phyloP scores from a whole-genome alignment of 2,329 filamentous ascomycete species.

The Trichoderma hamatum region DNA sequence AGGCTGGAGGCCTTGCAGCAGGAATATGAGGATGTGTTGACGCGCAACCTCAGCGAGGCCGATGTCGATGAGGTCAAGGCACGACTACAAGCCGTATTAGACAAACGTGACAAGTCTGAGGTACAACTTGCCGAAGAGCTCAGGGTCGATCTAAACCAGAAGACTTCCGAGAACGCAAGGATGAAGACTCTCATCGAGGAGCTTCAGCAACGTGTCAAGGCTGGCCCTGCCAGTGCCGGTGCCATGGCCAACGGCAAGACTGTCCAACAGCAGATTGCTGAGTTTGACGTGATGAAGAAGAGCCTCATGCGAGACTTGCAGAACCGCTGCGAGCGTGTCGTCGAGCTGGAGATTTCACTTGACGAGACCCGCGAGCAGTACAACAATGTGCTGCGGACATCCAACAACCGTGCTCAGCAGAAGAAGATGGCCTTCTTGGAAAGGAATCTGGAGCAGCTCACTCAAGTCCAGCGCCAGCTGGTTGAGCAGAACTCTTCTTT shows the following conservation, averaged over 20 bases:
- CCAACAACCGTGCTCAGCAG: conserved; percentile 97
- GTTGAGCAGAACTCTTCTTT: conserved; percentile 96
- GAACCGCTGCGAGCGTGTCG: conserved; percentile 96
- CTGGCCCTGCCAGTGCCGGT: conserved; percentile 53
- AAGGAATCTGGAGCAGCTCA: conserved; percentile 96
- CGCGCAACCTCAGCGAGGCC: conserved; percentile 74
- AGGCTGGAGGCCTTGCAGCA: conserved; percentile 74
- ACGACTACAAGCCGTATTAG: conserved; percentile 75
- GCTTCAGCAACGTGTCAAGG: conserved; percentile 73
- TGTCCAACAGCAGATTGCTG: conserved; percentile 94
- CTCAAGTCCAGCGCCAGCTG: conserved; percentile 93
- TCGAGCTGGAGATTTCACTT: conserved; percentile 95
- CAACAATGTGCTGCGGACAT: conserved; percentile 94
- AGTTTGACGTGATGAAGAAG: conserved; percentile 99
- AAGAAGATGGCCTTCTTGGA: conserved; percentile 99
- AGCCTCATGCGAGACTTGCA: conserved; percentile 97
- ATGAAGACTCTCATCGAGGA: conserved; percentile 81
- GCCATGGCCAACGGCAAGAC: conserved; percentile 83
- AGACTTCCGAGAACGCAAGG: conserved; percentile 78
- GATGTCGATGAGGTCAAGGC: conserved; percentile 86
- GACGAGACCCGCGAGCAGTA: conserved; percentile 98
- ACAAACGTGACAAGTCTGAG: conserved; percentile 73
- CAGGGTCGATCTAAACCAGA: conserved; percentile 73
- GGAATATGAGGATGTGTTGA: conserved; percentile 82
- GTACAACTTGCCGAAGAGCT: conserved; percentile 75